Evolutionary conservation across 768 basidiomycete species (phyloP).

Genomic region (Pulveroboletus sp.): DNA sequence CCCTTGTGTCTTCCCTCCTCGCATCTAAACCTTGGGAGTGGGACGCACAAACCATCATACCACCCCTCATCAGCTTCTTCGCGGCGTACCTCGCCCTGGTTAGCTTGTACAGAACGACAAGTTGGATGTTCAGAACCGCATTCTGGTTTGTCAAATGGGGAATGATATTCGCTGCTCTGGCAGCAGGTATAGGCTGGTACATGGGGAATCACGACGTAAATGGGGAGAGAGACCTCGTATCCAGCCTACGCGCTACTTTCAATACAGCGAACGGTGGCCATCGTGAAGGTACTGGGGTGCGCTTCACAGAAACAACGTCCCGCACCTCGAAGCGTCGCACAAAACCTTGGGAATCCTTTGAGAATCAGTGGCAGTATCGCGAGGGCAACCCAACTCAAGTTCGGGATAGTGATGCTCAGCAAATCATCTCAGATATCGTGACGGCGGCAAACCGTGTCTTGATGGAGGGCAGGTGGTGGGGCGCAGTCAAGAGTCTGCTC

Average conservation of each 20-base stretch:
- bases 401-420: constrained; percentile 37
- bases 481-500: constrained; percentile 29
- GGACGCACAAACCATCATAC: constrained; percentile 63
- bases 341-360: constrained; percentile 65
- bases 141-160: constrained; percentile 81
- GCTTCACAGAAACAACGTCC: constrained; percentile 14
- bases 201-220: constrained; percentile 38
- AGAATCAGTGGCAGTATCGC: constrained; percentile 53
- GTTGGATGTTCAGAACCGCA: constrained; percentile 62
- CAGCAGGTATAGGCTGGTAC: constrained; percentile 54
- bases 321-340: constrained; percentile 28
- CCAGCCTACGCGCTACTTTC: constrained; percentile 38
- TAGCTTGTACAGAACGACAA: constrained; percentile 74
- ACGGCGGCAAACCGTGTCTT: constrained; percentile 28
- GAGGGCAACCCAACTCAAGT: constrained; percentile 15
- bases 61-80: constrained; percentile 69
- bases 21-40: constrained; percentile 53
- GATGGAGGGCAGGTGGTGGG: constrained; percentile 37
- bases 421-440: constrained; percentile 44
- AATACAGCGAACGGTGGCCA: constrained; percentile 38
- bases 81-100: constrained; percentile 72
- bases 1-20: constrained; percentile 44
- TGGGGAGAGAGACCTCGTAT: constrained; percentile 31
- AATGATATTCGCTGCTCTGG: constrained; percentile 47
- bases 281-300: constrained; percentile 26